Evolutionary conservation across 306 rosid genomes (phyloP).

Genomic region (Astragalus glycyphyllos): DNA sequence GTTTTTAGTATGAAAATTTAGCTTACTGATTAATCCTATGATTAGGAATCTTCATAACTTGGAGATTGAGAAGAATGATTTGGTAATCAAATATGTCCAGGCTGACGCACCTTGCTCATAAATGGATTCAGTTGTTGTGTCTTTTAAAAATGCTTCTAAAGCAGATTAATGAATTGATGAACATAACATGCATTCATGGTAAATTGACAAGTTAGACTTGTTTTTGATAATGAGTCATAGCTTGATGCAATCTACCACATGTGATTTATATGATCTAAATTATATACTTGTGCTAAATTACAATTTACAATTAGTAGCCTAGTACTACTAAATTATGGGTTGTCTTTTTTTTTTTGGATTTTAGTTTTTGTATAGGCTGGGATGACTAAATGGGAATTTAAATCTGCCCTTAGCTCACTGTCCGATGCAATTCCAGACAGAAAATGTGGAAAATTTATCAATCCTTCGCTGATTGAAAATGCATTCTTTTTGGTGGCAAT

Average conservation of each 20-base stretch:
- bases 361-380: neutral
- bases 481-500: too few relatives aligned
- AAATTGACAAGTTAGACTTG: constrained; percentile 8
- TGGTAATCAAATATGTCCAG: constrained; percentile 12
- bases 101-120: neutral
- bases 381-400: too few relatives aligned
- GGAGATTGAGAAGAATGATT: constrained; percentile 15
- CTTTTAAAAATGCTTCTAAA: constrained; percentile 15
- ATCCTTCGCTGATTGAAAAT: too few relatives aligned
- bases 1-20: constrained; percentile 14
- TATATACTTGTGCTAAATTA: neutral
- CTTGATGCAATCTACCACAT: neutral
- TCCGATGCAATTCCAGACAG: too few relatives aligned
- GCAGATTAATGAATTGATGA: too few relatives aligned
- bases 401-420: too few relatives aligned
- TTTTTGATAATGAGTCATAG: neutral
- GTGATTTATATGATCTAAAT: neutral
- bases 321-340: neutral
- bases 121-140: constrained; percentile 10
- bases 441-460: too few relatives aligned
- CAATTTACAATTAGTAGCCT: too few relatives aligned
- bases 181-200: too few relatives aligned
- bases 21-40: neutral
- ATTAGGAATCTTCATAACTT: neutral
- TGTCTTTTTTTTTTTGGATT: neutral